Evolutionary conservation across 257 asterid species (phyloP).

Genomic region (Ophiorrhiza pumila): DNA sequence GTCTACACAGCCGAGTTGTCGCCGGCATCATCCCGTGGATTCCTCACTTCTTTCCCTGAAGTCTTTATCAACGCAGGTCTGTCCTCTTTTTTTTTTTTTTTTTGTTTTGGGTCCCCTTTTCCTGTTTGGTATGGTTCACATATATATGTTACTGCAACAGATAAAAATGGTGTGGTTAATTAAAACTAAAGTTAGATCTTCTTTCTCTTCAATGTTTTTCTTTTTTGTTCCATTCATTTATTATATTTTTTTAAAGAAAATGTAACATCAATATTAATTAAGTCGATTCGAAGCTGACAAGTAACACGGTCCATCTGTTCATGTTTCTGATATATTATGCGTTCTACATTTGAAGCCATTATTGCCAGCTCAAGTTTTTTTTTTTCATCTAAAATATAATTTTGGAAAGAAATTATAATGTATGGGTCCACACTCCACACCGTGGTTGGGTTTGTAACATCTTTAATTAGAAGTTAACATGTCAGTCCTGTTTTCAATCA

Average conservation of each 20-base stretch:
- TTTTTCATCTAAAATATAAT: not conserved
- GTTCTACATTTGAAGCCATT: not conserved
- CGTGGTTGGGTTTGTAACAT: not conserved
- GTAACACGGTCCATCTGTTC: conserved; percentile 6
- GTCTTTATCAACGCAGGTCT: conserved; percentile 82
- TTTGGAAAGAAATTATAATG: not conserved
- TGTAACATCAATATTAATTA: not conserved
- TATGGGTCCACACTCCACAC: not conserved
- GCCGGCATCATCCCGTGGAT: conserved; percentile 87
- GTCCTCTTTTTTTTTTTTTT: not conserved
- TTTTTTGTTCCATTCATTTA: too few relatives aligned
- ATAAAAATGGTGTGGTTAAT: too few relatives aligned
- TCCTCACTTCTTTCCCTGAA: conserved; percentile 87
- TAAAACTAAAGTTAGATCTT: too few relatives aligned
- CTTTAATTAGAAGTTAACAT: not conserved
- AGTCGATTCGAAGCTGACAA: not conserved
- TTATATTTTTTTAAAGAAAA: not conserved
- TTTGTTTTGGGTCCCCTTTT: too few relatives aligned
- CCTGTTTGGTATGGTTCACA: too few relatives aligned
- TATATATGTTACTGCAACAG: too few relatives aligned
- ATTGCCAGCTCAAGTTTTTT: not conserved
- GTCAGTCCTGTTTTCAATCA: not conserved
- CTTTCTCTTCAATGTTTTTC: too few relatives aligned
- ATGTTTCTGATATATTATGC: too few relatives aligned
- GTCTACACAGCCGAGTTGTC: conserved; percentile 93